These are phyloP conservation scores for Phanerodontia chrysosporium DNA, from an alignment of 768 basidiomycete species.

Conservation along the genomic window DNA sequence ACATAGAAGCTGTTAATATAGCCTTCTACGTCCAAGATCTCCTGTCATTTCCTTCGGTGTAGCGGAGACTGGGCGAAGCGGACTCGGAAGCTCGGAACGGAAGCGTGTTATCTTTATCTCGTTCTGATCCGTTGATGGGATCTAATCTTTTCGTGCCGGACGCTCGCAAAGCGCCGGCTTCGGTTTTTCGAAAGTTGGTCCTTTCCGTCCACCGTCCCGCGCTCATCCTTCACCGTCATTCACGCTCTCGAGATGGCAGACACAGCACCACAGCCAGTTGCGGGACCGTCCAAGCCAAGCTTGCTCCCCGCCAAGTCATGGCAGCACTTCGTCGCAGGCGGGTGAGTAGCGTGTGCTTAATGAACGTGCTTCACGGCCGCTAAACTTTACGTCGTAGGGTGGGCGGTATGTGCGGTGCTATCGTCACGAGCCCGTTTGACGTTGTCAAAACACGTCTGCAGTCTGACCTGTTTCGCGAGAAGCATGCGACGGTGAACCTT, in stretches of 20 bases:
- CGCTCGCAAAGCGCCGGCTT: neutral
- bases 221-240: neutral
- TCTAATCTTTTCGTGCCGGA: slow-evolving; percentile 1
- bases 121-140: neutral
- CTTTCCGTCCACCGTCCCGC: neutral
- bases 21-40: too few species aligned
- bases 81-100: too few species aligned
- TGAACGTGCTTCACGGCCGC: slow-evolving; percentile 8
- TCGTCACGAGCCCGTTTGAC: slow-evolving; percentile 96
- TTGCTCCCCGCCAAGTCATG: slow-evolving; percentile 72
- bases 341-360: slow-evolving; percentile 46
- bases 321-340: slow-evolving; percentile 83
- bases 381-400: too few species aligned
- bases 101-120: slow-evolving; percentile 11
- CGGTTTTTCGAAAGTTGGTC: slow-evolving; percentile 1
- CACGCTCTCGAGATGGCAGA: slow-evolving; percentile 17
- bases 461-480: slow-evolving; percentile 72
- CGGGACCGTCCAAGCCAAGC: slow-evolving; percentile 30
- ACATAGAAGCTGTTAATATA: too few species aligned
- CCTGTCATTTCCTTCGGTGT: too few species aligned
- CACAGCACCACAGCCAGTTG: slow-evolving; percentile 21
- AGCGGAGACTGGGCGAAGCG: too few species aligned
- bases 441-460: slow-evolving; percentile 97
- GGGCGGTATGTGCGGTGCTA: slow-evolving; percentile 96
- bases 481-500: slow-evolving; percentile 29